Conservation (phyloP, 2,329 filamentous ascomycete genomes). For the Penicillium frequentans region DNA sequence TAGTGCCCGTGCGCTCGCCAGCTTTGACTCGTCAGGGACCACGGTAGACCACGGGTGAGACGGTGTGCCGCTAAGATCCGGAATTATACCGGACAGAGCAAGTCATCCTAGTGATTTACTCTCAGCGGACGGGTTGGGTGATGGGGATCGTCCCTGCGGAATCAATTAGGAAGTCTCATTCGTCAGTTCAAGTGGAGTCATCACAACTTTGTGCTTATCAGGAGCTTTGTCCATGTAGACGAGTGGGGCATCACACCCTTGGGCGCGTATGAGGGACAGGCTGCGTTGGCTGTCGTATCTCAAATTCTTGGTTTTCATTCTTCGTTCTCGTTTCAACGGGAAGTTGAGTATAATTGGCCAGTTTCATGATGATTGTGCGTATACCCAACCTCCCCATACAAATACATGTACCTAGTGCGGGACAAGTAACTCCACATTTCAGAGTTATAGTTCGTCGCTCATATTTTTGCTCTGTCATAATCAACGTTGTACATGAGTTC, state of each 20-base stretch:
- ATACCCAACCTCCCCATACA: not conserved
- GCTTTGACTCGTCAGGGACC: conserved; percentile 3
- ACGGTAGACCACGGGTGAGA: conserved; percentile 1
- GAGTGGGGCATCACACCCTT: conserved; percentile 2
- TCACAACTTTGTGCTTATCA: conserved; percentile 25
- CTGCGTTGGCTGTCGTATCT: conserved; percentile 5
- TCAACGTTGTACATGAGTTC: too few relatives aligned
- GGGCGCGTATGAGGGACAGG: conserved; percentile 20
- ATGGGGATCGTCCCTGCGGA: conserved; percentile 14
- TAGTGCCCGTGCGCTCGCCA: not conserved
- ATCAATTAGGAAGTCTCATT: conserved; percentile 17
- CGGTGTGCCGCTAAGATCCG: conserved; percentile 1
- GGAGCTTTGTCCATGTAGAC: not conserved
- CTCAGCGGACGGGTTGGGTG: conserved; percentile 2
- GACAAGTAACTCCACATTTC: not conserved
- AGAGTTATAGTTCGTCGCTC: not conserved
- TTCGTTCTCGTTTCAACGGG: not conserved
- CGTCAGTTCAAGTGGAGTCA: conserved; percentile 21
- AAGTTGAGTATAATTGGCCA: not conserved
- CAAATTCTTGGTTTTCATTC: not conserved
- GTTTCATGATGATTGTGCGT: not conserved
- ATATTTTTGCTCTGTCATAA: not conserved
- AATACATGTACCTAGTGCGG: not conserved
- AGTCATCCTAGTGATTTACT: conserved; percentile 5
- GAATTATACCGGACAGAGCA: conserved; percentile 16